Evolutionary conservation across 2,329 filamentous ascomycete genomes (phyloP), one percentile per base, ranked within the genome.

Genomic region (Ciborinia camelliae): DNA sequence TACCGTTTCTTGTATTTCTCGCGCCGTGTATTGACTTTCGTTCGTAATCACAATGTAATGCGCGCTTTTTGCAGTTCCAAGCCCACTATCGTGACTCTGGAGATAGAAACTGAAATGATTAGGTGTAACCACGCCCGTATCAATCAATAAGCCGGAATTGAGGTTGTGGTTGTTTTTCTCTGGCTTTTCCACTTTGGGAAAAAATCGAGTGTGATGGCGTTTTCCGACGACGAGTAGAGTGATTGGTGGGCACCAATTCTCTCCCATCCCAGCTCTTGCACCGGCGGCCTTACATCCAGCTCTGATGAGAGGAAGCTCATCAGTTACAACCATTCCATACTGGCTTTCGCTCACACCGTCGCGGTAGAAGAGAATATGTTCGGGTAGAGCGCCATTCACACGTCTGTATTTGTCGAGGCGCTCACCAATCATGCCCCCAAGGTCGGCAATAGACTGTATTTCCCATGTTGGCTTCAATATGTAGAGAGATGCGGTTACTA

Each of bases 21-120:
- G 10, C 26, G 30, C 18, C 3, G 30, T 20, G 20, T 61, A 45
- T 73, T 94, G 86, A 0, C 95, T 80, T 65, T 84, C 79, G 67
- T 92, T 84, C 0, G 88, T 86, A 0, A 86, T 68, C 18, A 79
- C 77, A 77, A 90, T 89, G 26, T 54, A 57, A 18, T 59, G 52
- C 3, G 20, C 51, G 8, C 20, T 55, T n/a, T 26, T 28, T 14
- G 51, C 50, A 10, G 61, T 48, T 12, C 51, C 61, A 18, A 63
- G 18, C 4, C 39, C 30, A 14, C 26, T 32, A 47, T 55, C 61
- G n/a, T 63, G 51, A 23, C 61, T 57, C 14, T 57, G 51, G 7
- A 63, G 51, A 37, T 28, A 63, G 15, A 63, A 55, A 15, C n/a
- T 55, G 5, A 45, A 28, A 15, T 55, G 51, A n/a, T 55, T 43